Percentiles rank a stretch among this genome's conserved stretches.
phyloP scores from a whole-genome alignment of 345 rosid species.

The Linum usitatissimum region DNA sequence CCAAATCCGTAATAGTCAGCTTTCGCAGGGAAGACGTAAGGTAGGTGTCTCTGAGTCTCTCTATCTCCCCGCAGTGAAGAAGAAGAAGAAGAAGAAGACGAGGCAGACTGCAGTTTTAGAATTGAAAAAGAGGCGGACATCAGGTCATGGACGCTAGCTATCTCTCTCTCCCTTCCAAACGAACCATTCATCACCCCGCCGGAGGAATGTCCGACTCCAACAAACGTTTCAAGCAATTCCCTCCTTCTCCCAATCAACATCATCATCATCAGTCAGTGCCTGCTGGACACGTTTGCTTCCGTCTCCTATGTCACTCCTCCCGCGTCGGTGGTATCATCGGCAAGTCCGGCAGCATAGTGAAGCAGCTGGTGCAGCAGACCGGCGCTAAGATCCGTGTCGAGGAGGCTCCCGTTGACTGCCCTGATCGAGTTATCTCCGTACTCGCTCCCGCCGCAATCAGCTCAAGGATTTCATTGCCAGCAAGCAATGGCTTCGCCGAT shows the following conservation, averaged over 20 bases:
- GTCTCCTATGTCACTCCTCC: conserved; percentile 58
- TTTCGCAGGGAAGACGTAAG: neutral
- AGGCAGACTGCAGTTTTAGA: too few relatives aligned
- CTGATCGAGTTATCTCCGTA: conserved; percentile 62
- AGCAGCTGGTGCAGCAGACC: conserved; percentile 62
- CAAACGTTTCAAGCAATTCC: conserved; percentile 44
- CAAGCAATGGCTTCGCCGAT: conserved; percentile 19
- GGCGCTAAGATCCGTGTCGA: conserved; percentile 75
- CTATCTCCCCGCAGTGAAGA: conserved; percentile 4
- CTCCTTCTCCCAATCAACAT: conserved; percentile 18
- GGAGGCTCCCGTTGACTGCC: conserved; percentile 49
- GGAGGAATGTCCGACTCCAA: conserved; percentile 26
- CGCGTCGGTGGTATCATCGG: conserved; percentile 83
- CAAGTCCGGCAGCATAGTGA: conserved; percentile 66
- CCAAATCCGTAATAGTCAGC: neutral
- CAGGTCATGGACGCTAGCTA: conserved; percentile 22
- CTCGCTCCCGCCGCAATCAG: conserved; percentile 27
- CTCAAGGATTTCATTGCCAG: conserved; percentile 15
- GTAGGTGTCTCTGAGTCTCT: neutral
- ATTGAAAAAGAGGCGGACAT: neutral
- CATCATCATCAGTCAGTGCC: conserved; percentile 21
- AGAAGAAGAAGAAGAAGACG: conserved; percentile 6
- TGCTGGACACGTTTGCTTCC: conserved; percentile 51
- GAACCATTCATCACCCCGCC: conserved; percentile 5
- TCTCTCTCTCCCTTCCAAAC: conserved; percentile 28